These are phyloP conservation scores for Zea luxurians DNA, from an alignment of 176 grass and related monocot genomes.

Conservation along the genomic window DNA sequence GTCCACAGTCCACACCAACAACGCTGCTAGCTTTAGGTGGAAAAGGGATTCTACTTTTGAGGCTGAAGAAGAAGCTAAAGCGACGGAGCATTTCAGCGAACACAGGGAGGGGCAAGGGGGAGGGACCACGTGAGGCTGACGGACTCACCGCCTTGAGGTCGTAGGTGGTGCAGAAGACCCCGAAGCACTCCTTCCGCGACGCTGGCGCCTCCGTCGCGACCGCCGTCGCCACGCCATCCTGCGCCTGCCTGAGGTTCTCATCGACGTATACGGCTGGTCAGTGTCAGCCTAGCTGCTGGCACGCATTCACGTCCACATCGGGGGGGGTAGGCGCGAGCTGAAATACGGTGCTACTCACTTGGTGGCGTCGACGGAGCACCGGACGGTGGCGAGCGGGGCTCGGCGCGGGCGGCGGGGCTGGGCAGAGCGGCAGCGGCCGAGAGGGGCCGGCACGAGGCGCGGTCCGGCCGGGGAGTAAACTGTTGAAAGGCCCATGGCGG, in stretches of 20 bases:
- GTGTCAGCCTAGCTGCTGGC: not conserved
- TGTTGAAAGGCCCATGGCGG: conserved; percentile 22
- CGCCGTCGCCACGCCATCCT: conserved; percentile 19
- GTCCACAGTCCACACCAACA: not conserved
- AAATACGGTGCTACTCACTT: conserved; percentile 26
- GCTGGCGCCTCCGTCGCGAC: conserved; percentile 49
- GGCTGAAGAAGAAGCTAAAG: not conserved
- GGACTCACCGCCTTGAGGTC: conserved; percentile 74
- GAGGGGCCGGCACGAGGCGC: conserved; percentile 3
- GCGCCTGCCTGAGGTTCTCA: conserved; percentile 7
- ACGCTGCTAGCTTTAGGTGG: not conserved
- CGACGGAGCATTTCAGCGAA: conserved; percentile 33
- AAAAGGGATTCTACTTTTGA: not conserved
- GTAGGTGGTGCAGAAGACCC: conserved; percentile 91
- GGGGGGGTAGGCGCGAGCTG: not conserved
- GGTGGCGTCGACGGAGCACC: conserved; percentile 69
- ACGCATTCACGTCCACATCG: not conserved
- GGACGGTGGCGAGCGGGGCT: conserved; percentile 17
- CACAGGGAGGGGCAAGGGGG: not conserved
- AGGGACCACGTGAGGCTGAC: not conserved
- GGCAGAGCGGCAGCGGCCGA: conserved; percentile 26
- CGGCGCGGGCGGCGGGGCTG: conserved; percentile 32
- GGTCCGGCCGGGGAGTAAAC: conserved; percentile 16
- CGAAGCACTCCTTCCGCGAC: conserved; percentile 57
- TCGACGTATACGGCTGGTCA: not conserved